Conservation (phyloP, 495 filamentous ascomycete genomes). For the Rusavskia elegans region DNA sequence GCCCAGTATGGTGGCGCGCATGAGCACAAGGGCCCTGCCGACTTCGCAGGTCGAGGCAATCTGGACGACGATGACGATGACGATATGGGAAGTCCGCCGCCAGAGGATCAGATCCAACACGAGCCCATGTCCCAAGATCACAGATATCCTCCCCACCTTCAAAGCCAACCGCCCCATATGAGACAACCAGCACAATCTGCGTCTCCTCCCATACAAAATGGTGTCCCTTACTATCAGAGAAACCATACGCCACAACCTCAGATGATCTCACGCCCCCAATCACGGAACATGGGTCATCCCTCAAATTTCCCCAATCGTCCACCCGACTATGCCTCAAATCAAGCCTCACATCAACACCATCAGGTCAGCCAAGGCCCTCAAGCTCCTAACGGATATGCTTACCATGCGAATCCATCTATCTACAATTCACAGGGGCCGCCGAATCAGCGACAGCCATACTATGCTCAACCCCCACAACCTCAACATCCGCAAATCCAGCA, state of each 20-base stretch:
- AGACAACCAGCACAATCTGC: slow-evolving; percentile 65
- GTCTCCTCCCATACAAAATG: slow-evolving; percentile 80
- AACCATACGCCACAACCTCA: slow-evolving; percentile 71
- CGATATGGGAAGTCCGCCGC: slow-evolving; percentile 48
- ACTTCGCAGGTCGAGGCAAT: slow-evolving; percentile 75
- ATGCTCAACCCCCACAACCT: slow-evolving; percentile 25
- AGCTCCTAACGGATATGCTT: slow-evolving; percentile 52
- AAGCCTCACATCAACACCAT: slow-evolving; percentile 44
- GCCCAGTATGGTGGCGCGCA: slow-evolving; percentile 74
- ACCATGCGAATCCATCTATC: slow-evolving; percentile 72
- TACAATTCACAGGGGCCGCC: slow-evolving; percentile 53
- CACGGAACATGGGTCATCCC: slow-evolving; percentile 60
- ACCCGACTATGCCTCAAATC: slow-evolving; percentile 32
- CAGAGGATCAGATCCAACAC: slow-evolving; percentile 29
- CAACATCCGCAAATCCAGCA: slow-evolving; percentile 44
- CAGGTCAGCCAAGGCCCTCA: slow-evolving; percentile 15
- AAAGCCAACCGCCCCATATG: slow-evolving; percentile 58
- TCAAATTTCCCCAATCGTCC: slow-evolving; percentile 28
- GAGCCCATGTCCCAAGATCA: slow-evolving; percentile 30
- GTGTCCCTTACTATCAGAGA: slow-evolving; percentile 51
- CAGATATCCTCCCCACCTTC: slow-evolving; percentile 57
- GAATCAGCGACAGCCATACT: slow-evolving; percentile 23
- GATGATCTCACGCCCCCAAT: slow-evolving; percentile 61
- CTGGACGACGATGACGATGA: slow-evolving; percentile 85
- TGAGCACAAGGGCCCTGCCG: slow-evolving; percentile 89